Conservation (phyloP, 768 basidiomycete species). For the Dentipellis sp. region DNA sequence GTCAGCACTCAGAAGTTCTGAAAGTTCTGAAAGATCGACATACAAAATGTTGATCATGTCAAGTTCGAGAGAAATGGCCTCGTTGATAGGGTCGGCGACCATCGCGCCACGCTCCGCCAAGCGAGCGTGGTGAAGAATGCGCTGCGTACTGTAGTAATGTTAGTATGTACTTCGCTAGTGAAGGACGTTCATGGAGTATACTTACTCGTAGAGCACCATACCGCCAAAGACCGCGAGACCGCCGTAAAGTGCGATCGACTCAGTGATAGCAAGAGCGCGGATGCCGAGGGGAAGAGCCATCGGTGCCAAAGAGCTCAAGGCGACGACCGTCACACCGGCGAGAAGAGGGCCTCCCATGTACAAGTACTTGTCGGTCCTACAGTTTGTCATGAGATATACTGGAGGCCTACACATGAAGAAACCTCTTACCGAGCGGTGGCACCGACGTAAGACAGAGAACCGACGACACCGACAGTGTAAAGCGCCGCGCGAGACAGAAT, state of each 20-base stretch:
- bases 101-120: constrained; percentile 61
- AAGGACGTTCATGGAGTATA: not conserved
- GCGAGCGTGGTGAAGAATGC: constrained; percentile 70
- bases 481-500: constrained; percentile 80
- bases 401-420: not conserved
- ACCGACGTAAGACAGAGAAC: constrained; percentile 78
- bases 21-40: constrained; percentile 15
- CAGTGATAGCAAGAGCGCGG: constrained; percentile 65
- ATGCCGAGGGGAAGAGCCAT: constrained; percentile 82
- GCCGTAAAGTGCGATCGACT: constrained; percentile 77
- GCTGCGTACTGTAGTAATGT: constrained; percentile 56
- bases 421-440: constrained; percentile 68
- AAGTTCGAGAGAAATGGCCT: constrained; percentile 70
- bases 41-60: constrained; percentile 90
- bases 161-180: not conserved
- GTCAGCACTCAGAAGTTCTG: too few species aligned
- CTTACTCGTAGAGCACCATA: constrained; percentile 82
- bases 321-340: constrained; percentile 83
- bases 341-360: constrained; percentile 83
- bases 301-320: constrained; percentile 78
- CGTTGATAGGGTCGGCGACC: constrained; percentile 65
- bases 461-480: constrained; percentile 83
- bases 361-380: constrained; percentile 67
- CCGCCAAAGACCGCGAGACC: constrained; percentile 84
- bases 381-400: not conserved